These are phyloP conservation scores for Camellia sinensis DNA, from an alignment of 148 eudicot species.

Conservation along the genomic window DNA sequence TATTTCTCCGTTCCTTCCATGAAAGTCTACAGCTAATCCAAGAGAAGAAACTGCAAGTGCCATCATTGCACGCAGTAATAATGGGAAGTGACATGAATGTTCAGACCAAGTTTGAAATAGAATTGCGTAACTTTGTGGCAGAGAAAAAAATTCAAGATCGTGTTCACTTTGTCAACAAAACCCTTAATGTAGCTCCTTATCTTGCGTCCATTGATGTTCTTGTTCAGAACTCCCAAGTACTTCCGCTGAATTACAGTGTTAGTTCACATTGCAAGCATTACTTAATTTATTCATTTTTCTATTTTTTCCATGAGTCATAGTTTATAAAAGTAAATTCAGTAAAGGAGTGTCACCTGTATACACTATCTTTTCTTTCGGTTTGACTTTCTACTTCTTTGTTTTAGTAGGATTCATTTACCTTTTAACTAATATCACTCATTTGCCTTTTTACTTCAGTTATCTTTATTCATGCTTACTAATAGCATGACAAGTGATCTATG, in stretches of 20 bases:
- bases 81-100: conserved; percentile 89
- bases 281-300: not conserved
- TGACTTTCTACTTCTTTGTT: not conserved
- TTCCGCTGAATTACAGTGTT: not conserved
- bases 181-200: conserved; percentile 77
- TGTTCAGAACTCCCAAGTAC: conserved; percentile 86
- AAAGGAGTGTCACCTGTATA: not conserved
- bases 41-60: conserved; percentile 72
- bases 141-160: conserved; percentile 66
- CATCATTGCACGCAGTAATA: conserved; percentile 72
- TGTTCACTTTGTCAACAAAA: conserved; percentile 85
- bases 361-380: not conserved
- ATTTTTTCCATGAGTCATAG: not conserved
- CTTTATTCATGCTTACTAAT: not conserved
- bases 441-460: not conserved
- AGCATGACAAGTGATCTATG: not conserved
- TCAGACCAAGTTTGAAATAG: conserved; percentile 81
- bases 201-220: conserved; percentile 84
- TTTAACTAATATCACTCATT: not conserved
- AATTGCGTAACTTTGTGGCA: conserved; percentile 61
- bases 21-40: conserved; percentile 69
- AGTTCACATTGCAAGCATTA: not conserved
- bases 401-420: not conserved
- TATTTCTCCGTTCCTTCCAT: conserved; percentile 71
- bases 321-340: not conserved